phyloP scores from a whole-genome alignment of 2,329 filamentous ascomycete genomes.

The Colletotrichum camelliae region DNA sequence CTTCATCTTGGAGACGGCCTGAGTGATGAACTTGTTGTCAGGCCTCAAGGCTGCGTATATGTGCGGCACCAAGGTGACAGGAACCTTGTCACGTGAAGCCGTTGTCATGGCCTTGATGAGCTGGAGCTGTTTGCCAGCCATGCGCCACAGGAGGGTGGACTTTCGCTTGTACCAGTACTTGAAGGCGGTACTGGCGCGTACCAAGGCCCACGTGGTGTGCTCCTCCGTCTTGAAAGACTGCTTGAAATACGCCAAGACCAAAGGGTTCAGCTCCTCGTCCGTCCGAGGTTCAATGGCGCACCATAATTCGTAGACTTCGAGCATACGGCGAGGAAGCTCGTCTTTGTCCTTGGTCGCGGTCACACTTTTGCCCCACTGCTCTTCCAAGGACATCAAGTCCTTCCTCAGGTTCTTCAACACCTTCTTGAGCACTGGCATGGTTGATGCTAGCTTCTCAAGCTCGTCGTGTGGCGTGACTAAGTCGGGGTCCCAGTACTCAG shows the following conservation, averaged over 20 bases:
- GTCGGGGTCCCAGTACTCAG: constrained; percentile 40
- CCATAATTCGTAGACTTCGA: constrained; percentile 46
- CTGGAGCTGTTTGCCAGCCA: constrained; percentile 54
- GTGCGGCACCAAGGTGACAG: constrained; percentile 37
- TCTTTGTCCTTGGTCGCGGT: neutral
- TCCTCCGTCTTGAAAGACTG: constrained; percentile 32
- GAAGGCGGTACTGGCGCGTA: constrained; percentile 57
- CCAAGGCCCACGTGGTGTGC: constrained; percentile 45
- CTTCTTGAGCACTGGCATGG: constrained; percentile 31
- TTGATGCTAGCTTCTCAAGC: constrained; percentile 34
- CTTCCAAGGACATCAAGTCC: constrained; percentile 33
- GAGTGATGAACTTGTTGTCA: constrained; percentile 33
- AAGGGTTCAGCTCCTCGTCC: constrained; percentile 16
- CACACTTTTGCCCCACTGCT: constrained; percentile 35
- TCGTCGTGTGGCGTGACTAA: constrained; percentile 36
- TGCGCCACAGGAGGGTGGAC: constrained; percentile 47
- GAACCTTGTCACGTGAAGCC: constrained; percentile 22
- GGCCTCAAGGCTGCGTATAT: constrained; percentile 42
- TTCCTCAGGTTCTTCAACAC: constrained; percentile 38
- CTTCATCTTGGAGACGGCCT: constrained; percentile 21
- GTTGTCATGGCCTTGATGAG: constrained; percentile 46
- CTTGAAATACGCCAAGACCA: constrained; percentile 24
- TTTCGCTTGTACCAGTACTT: constrained; percentile 34
- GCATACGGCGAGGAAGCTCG: constrained; percentile 33
- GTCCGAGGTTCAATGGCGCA: constrained; percentile 40